These are phyloP conservation scores for Fusarium sambucinum DNA, from an alignment of 2,329 filamentous ascomycete genomes.

Conservation along the genomic window DNA sequence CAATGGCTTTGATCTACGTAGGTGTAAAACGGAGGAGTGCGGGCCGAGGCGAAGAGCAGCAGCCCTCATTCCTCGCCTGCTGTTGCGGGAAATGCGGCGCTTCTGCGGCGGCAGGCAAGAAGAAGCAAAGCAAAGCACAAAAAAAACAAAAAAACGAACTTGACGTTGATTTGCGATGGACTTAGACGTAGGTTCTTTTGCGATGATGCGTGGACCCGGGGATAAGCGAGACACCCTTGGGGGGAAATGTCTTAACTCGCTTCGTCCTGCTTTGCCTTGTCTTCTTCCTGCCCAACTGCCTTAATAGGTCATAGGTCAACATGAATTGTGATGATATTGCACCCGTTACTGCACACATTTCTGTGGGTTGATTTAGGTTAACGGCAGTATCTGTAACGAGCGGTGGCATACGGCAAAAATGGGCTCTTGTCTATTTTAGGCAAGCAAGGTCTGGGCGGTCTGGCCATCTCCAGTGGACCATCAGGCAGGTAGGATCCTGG, in stretches of 20 bases:
- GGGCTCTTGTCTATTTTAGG: conserved; percentile 19
- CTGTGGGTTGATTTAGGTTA: conserved; percentile 36
- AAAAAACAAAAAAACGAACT: neutral
- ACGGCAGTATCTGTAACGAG: conserved; percentile 46
- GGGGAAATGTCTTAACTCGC: conserved; percentile 1
- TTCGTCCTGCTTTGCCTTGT: neutral
- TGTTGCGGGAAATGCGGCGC: conserved; percentile 14
- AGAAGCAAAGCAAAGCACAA: neutral
- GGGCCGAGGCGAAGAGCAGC: conserved; percentile 44
- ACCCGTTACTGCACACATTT: conserved; percentile 15
- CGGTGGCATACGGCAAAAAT: conserved; percentile 50
- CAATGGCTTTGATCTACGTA: conserved; percentile 37
- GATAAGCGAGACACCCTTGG: conserved; percentile 17
- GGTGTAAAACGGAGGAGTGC: conserved; percentile 35
- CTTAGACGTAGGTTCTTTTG: conserved; percentile 4
- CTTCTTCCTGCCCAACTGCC: neutral
- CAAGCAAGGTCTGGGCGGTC: conserved; percentile 29
- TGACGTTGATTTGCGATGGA: conserved; percentile 1
- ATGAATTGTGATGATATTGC: conserved; percentile 32
- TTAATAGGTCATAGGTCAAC: neutral
- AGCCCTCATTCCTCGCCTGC: conserved; percentile 46
- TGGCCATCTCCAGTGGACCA: neutral
- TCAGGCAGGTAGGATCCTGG: conserved; percentile 2
- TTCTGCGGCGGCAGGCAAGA: conserved; percentile 21
- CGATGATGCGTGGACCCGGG: conserved; percentile 1